A percentile compares a stretch with the other conserved stretches of the same genome.
Evolutionary conservation across 108 stramenopile genomes (phyloP).

Genomic region (Fistulifera pelliculosa): DNA sequence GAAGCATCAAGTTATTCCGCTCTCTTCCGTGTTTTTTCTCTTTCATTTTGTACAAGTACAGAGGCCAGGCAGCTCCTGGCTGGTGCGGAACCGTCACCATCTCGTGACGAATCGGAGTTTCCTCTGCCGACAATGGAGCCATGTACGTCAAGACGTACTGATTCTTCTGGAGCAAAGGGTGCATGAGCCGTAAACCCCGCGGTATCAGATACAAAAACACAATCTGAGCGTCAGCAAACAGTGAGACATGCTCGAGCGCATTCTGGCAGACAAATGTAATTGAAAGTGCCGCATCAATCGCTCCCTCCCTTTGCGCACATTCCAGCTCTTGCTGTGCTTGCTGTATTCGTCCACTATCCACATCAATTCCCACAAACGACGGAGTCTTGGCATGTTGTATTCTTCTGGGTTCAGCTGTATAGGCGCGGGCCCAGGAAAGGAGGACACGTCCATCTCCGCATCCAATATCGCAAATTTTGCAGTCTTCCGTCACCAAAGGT

Average conservation of each 20-base stretch:
- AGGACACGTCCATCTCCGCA: constrained; percentile 81
- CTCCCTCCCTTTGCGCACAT: constrained; percentile 22
- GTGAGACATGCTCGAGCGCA: constrained; percentile 45
- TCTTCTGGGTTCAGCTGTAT: constrained; percentile 2
- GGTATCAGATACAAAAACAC: constrained; percentile 82
- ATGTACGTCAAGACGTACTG: constrained; percentile 60
- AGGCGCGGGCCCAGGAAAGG: constrained; percentile 45
- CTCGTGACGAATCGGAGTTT: constrained; percentile 26
- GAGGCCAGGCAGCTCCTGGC: constrained; percentile 62
- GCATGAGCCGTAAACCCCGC: constrained; percentile 60
- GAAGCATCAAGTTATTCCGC: too few relatives aligned
- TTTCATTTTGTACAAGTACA: constrained; percentile 49
- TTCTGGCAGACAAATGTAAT: constrained; percentile 51
- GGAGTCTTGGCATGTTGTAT: neutral
- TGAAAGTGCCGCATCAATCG: constrained; percentile 27
- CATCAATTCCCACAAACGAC: constrained; percentile 70
- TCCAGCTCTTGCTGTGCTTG: constrained; percentile 23
- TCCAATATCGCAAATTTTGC: constrained; percentile 62
- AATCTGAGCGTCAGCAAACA: constrained; percentile 41
- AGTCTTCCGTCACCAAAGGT: constrained; percentile 16
- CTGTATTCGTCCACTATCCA: constrained; percentile 40
- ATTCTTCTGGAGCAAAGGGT: constrained; percentile 17
- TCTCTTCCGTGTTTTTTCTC: too few relatives aligned
- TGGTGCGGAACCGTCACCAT: constrained; percentile 50
- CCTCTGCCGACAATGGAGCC: constrained; percentile 43